Conservation (phyloP, 768 basidiomycete species). For the Suillus spraguei region DNA sequence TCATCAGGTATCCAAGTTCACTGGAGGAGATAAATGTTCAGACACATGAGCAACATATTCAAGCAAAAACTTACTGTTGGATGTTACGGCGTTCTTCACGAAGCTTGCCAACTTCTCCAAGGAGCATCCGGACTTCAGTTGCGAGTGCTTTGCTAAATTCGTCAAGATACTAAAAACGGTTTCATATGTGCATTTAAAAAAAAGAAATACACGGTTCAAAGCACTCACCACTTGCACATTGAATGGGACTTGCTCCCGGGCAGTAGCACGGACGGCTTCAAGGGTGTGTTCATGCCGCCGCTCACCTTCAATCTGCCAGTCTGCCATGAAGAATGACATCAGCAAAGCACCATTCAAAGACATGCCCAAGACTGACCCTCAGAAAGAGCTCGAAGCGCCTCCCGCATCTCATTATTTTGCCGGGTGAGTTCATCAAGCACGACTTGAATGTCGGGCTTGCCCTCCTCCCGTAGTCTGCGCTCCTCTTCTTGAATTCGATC, state of each 20-base stretch:
- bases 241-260: conserved; percentile 76
- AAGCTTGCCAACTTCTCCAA: conserved; percentile 82
- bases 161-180: conserved; percentile 65
- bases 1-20: conserved; percentile 73
- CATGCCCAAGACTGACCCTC: conserved; percentile 45
- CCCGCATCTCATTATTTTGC: conserved; percentile 63
- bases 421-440: conserved; percentile 59
- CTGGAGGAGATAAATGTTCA: conserved; percentile 36
- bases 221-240: conserved; percentile 77
- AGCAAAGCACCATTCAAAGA: conserved; percentile 6
- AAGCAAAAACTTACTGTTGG: conserved; percentile 62
- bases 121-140: conserved; percentile 79
- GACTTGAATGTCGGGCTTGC: conserved; percentile 64
- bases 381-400: conserved; percentile 54
- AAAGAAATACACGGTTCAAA: neutral
- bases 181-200: conserved; percentile 13
- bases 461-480: conserved; percentile 50
- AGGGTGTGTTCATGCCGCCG: conserved; percentile 71
- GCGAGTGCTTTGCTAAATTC: conserved; percentile 88
- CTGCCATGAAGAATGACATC: conserved; percentile 36
- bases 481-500: conserved; percentile 56
- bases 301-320: conserved; percentile 66
- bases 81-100: conserved; percentile 77
- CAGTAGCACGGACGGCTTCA: conserved; percentile 67
- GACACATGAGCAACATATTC: neutral